These are phyloP conservation scores for Corylus americana DNA, from an alignment of 306 rosid genomes.

Conservation along the genomic window DNA sequence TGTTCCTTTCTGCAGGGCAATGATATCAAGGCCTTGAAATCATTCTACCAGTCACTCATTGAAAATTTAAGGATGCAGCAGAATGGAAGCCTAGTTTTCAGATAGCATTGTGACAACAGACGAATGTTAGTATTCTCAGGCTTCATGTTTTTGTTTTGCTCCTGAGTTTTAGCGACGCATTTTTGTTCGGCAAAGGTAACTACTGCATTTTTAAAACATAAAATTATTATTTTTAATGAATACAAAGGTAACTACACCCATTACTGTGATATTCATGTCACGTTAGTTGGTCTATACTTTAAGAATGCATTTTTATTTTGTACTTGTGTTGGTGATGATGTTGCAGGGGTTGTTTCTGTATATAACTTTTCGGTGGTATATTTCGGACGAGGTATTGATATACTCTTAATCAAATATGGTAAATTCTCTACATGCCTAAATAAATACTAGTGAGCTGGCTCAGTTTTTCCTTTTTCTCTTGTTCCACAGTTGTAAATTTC, in stretches of 20 bases:
- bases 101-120: slow-evolving; percentile 66
- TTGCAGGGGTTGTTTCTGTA: slow-evolving; percentile 71
- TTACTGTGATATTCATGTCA: slow-evolving; percentile 2
- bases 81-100: slow-evolving; percentile 82
- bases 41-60: slow-evolving; percentile 72
- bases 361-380: slow-evolving; percentile 53
- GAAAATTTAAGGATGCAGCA: slow-evolving; percentile 83
- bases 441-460: slow-evolving; percentile 20
- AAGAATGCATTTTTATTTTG: not conserved
- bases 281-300: slow-evolving; percentile 1
- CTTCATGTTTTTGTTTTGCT: slow-evolving; percentile 29
- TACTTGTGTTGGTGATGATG: slow-evolving; percentile 25
- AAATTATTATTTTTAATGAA: too few species aligned
- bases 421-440: slow-evolving; percentile 32
- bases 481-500: slow-evolving; percentile 41
- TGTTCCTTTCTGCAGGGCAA: slow-evolving; percentile 61
- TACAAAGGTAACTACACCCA: not conserved
- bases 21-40: slow-evolving; percentile 78
- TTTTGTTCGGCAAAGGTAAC: slow-evolving; percentile 58
- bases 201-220: too few species aligned
- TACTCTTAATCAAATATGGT: slow-evolving; percentile 28
- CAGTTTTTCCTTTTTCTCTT: slow-evolving; percentile 2
- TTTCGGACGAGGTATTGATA: slow-evolving; percentile 47
- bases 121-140: slow-evolving; percentile 12
- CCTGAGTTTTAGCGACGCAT: slow-evolving; percentile 31